Conservation (phyloP, 129 eudicot genomes). For the Centella asiatica region DNA sequence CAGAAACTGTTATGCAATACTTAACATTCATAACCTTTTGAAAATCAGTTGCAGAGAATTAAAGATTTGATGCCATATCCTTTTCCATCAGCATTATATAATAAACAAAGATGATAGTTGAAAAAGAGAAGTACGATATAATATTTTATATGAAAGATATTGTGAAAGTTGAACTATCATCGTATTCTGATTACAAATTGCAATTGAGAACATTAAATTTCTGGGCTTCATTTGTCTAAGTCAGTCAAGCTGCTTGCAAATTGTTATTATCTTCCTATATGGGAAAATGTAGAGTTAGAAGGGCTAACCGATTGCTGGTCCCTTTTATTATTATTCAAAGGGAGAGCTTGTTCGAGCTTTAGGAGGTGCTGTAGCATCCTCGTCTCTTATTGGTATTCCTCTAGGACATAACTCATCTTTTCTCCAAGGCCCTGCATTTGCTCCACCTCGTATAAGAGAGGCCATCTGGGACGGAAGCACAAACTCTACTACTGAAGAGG, state of each 20-base stretch:
- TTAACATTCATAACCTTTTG: too few relatives aligned
- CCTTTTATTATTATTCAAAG: conserved; percentile 17
- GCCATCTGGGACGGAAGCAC: conserved; percentile 99
- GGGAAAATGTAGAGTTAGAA: neutral
- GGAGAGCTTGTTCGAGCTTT: conserved; percentile 86
- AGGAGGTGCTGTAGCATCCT: conserved; percentile 80
- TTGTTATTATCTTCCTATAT: neutral
- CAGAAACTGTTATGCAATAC: too few relatives aligned
- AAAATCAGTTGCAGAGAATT: too few relatives aligned
- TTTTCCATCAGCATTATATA: too few relatives aligned
- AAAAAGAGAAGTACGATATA: neutral
- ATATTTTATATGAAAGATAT: too few relatives aligned
- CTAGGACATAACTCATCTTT: conserved; percentile 94
- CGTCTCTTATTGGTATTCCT: conserved; percentile 95
- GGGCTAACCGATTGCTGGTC: neutral
- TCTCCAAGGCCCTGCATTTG: conserved; percentile 98
- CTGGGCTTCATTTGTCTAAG: neutral
- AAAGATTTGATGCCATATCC: too few relatives aligned
- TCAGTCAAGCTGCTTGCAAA: neutral
- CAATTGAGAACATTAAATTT: neutral
- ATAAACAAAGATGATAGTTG: too few relatives aligned
- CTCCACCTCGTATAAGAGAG: conserved; percentile 94
- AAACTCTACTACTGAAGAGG: conserved; percentile 86
- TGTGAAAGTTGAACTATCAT: too few relatives aligned
- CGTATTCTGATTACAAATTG: neutral